Conservation (phyloP, 176 grass and related monocot genomes). For the Aegilops tauschii region DNA sequence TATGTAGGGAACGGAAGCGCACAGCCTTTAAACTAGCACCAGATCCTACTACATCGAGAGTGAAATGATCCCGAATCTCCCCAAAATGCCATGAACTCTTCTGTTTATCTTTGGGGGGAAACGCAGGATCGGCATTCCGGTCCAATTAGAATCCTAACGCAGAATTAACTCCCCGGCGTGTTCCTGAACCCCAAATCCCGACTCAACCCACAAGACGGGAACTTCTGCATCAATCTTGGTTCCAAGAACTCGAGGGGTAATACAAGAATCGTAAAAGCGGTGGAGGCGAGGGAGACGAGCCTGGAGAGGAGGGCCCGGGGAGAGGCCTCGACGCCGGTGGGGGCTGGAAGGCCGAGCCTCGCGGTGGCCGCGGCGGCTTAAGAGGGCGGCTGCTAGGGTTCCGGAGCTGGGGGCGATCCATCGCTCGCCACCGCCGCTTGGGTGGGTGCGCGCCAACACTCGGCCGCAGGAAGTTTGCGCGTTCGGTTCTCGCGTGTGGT, state of each 20-base stretch:
- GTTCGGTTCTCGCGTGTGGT: background rate
- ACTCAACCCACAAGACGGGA: background rate
- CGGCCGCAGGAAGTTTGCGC: background rate
- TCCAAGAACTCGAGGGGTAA: background rate
- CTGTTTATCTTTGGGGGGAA: background rate
- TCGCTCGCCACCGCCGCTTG: slow-evolving; percentile 12
- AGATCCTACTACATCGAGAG: background rate
- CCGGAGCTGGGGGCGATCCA: slow-evolving; percentile 39
- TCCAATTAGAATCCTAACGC: background rate
- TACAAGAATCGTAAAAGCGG: background rate
- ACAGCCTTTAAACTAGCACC: background rate
- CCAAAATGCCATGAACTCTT: background rate
- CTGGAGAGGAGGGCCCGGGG: slow-evolving; percentile 27
- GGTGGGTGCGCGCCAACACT: slow-evolving; percentile 40
- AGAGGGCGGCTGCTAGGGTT: slow-evolving; percentile 33
- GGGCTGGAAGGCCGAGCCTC: background rate
- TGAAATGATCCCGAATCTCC: background rate
- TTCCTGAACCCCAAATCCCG: slow-evolving; percentile 6
- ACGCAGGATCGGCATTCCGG: background rate
- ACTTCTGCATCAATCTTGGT: background rate
- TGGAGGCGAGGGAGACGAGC: slow-evolving; percentile 11
- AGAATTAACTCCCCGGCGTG: background rate
- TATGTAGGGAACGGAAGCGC: background rate
- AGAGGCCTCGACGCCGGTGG: slow-evolving; percentile 7
- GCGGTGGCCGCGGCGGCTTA: slow-evolving; percentile 22